These are phyloP conservation scores for Leccinum ochraceum DNA, from an alignment of 768 basidiomycete genomes.

Conservation along the genomic window DNA sequence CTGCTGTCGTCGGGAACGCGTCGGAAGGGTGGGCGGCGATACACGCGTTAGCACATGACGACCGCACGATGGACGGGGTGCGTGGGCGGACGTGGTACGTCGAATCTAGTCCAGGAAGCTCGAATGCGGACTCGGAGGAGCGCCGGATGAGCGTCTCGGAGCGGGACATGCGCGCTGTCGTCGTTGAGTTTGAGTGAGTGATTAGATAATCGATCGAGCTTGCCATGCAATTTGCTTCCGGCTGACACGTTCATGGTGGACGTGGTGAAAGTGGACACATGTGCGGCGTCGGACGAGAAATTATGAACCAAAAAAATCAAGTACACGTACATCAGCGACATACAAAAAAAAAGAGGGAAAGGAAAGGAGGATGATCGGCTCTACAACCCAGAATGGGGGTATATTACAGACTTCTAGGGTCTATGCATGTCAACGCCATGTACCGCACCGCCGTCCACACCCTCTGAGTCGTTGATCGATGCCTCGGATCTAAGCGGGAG, in stretches of 20 bases:
- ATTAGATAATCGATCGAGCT: not conserved
- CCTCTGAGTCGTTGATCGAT: not conserved
- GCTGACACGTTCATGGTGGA: no score
- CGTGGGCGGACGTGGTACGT: constrained; percentile 17
- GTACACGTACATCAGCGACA: not conserved
- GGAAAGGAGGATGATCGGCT: not conserved
- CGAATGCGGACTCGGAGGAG: not conserved
- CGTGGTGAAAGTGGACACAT: not conserved
- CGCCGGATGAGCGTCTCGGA: not conserved
- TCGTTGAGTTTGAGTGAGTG: constrained; percentile 15
- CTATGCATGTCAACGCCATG: not conserved
- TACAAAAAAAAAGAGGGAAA: not conserved
- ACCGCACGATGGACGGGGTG: constrained; percentile 13
- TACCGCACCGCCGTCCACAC: not conserved
- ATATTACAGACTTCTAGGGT: not conserved
- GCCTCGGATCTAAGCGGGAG: not conserved
- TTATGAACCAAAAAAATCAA: not conserved
- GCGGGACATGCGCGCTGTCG: constrained; percentile 8
- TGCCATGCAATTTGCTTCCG: not conserved
- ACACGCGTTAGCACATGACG: constrained; percentile 3
- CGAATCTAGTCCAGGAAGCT: not conserved
- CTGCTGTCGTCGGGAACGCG: constrained; percentile 13
- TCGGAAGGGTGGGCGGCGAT: constrained; percentile 9
- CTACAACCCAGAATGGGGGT: not conserved
- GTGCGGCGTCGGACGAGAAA: no score